A percentile compares a stretch with the other conserved stretches of the same genome.
Evolutionary conservation across 192 early-diverging fungal genomes (phyloP).

Genomic region (Umbelopsis isabellina): DNA sequence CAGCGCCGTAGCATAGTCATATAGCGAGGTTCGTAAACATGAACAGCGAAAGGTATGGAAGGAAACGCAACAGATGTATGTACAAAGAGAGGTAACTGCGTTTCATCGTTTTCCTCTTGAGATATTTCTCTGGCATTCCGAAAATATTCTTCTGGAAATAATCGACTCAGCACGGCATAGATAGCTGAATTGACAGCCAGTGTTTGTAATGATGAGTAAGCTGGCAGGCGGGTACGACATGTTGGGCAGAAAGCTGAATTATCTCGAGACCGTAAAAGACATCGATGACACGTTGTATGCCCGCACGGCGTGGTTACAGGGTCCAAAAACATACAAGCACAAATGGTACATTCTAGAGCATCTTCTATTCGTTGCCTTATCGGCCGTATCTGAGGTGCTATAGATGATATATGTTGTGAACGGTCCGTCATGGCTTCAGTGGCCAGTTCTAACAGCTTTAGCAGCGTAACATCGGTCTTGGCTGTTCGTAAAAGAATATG

Average conservation of each 20-base stretch:
- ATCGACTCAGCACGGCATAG: not conserved
- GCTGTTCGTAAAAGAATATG: constrained; percentile 20
- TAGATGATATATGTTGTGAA: not conserved
- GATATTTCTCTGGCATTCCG: not conserved
- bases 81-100: constrained; percentile 55
- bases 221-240: constrained; percentile 21
- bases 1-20: constrained; percentile 54
- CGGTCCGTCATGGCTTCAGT: not conserved
- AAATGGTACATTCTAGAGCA: constrained; percentile 62
- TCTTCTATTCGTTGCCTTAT: constrained; percentile 2
- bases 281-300: constrained; percentile 66
- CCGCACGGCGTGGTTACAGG: constrained; percentile 70
- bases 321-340: constrained; percentile 51
- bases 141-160: constrained; percentile 13
- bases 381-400: not conserved
- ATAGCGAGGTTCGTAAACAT: constrained; percentile 65
- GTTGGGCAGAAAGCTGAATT: constrained; percentile 35
- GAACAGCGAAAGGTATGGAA: constrained; percentile 53
- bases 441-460: constrained; percentile 27
- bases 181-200: not conserved
- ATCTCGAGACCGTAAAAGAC: constrained; percentile 61
- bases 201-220: not conserved
- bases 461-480: constrained; percentile 42
- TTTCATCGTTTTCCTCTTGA: not conserved
- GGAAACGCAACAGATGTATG: constrained; percentile 55